Evolutionary conservation across 202 grass and related monocot genomes (phyloP), one percentile per base, ranked within the genome.

Genomic region (Bolboschoenoplectus hybrid): DNA sequence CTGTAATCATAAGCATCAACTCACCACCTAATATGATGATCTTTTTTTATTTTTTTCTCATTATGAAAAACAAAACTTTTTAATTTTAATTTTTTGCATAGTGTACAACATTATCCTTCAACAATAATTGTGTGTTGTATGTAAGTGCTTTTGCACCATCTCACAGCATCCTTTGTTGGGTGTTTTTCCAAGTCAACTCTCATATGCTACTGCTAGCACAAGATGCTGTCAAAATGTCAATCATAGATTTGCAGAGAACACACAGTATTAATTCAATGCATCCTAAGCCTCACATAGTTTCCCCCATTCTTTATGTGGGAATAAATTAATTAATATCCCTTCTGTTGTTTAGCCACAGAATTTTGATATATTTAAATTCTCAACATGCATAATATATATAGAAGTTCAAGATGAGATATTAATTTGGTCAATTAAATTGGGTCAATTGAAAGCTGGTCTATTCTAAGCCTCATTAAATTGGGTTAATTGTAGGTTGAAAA

Each of bases 171-270:
- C 40, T 47, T 49, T 49, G 17, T 47, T 46, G 43, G 44, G 69
- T 73, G 43, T 47, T 73, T 53, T 52, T 76, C 66, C 9, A 76
- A 52, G 72, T 76, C 72, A 76, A 76, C 72, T 76, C 10, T 53
- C 72, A 53, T 75, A 53, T 36, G 9, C 47, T 75, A 47, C 72
- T 75, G 47, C 72, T 35, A 35, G 19, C 72, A 75, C 72, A 36
- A 75, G 20, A 52, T 75, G 72, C 20, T 75, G 46, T 52, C 11
- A 50, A 35, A 47, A 10, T 75, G 46, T 52, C 11, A 50, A 35
- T 53, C 72, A 75, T 76, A 53, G 9, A 7, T 69, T 69, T 16
- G 13, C 13, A 69, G 43, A 69, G 38, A 69, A 17, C 35, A 69
- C 66, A 61, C 20, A 14, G 60, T 39, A 67, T 67, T 65, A 62